Evolutionary conservation across 1,139 yeast genomes (phyloP), one percentile per base, ranked within the genome.

Genomic region (Lodderomyces beijingensis): DNA sequence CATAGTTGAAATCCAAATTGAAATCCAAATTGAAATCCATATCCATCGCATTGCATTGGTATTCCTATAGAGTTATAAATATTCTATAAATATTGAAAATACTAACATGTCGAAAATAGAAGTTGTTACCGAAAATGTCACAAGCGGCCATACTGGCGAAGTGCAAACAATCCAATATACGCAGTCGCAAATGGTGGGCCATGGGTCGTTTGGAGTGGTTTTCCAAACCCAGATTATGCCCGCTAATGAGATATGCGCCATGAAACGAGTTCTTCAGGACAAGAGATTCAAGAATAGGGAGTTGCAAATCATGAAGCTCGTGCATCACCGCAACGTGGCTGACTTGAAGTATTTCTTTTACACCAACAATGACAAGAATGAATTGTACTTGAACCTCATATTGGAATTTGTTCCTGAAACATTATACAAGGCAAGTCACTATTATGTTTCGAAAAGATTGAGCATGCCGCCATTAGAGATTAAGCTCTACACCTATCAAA

Each of bases 181-280:
- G 20, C 86, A 80, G 51, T 74, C 78, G 37, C 79, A 85, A 50
- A 89, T 89, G 70, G 95, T 89, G 33, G 98, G 98, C 12, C 95
- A 87, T 58, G 98, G 98, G 11, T 88, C 97, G 14, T 91, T 91
- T 65, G 98, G 98, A 4, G 91, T 88, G 21, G 98, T 91, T 18
- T 88, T 87, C 55, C 94, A 87, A 50, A 87, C 96, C 7, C 80
- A 77, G 40, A 70, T 91, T 29, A 58, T 77, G 44, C 91, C 94
- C 16, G 70, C 84, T 23, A 79, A 84, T 40, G 86, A 81, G 50
- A 62, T 70, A 23, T 95, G 93, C 16, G 99, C 98, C 37, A 87
- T 93, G 57, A 91, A 91, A 60, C 74, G 95, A 43, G 98, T 91
- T 8, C 69, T 91, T 21, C 98, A 93, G 57, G 99, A 91, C 59